phyloP scores from a whole-genome alignment of 1,284 basidiomycete genomes.

The Schizophyllum commune region DNA sequence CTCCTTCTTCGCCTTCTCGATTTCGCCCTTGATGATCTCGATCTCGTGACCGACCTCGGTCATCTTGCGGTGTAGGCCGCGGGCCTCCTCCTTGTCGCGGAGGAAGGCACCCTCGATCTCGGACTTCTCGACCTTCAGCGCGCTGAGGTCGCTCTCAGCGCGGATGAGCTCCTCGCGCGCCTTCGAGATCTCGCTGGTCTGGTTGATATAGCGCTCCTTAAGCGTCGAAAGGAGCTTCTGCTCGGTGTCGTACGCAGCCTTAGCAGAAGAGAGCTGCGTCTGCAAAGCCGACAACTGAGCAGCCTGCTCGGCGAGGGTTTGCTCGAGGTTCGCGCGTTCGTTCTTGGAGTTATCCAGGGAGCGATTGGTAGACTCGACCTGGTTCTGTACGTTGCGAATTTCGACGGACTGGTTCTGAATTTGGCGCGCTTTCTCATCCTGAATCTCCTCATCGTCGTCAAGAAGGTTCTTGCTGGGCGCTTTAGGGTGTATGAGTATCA shows the following conservation, averaged over 20 bases:
- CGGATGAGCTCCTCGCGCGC: slow-evolving; percentile 78
- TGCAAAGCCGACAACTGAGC: slow-evolving; percentile 66
- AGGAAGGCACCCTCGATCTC: slow-evolving; percentile 87
- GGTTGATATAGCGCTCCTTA: slow-evolving; percentile 64
- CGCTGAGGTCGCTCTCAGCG: slow-evolving; percentile 90
- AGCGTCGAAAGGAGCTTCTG: slow-evolving; percentile 68
- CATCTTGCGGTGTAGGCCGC: slow-evolving; percentile 82
- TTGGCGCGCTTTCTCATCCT: slow-evolving; percentile 35
- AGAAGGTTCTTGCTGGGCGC: slow-evolving; percentile 46
- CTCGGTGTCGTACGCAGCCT: slow-evolving; percentile 83
- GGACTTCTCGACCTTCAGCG: slow-evolving; percentile 81
- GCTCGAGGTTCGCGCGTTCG: slow-evolving; percentile 53
- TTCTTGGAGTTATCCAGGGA: slow-evolving; percentile 55
- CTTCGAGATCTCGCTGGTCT: slow-evolving; percentile 71
- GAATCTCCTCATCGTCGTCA: slow-evolving; percentile 64
- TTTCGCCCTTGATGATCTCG: slow-evolving; percentile 60
- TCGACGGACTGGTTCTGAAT: slow-evolving; percentile 69
- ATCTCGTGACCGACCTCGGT: slow-evolving; percentile 75
- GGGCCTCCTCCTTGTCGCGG: slow-evolving; percentile 91
- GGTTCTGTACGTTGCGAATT: slow-evolving; percentile 81
- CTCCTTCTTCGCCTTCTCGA: slow-evolving; percentile 91
- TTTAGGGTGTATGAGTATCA: slow-evolving; percentile 8
- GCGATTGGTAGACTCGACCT: slow-evolving; percentile 72
- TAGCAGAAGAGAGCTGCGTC: slow-evolving; percentile 68
- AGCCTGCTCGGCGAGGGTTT: slow-evolving; percentile 53